These are phyloP conservation scores for Botryotinia convoluta DNA, from an alignment of 2,329 filamentous ascomycete genomes.

Conservation along the genomic window DNA sequence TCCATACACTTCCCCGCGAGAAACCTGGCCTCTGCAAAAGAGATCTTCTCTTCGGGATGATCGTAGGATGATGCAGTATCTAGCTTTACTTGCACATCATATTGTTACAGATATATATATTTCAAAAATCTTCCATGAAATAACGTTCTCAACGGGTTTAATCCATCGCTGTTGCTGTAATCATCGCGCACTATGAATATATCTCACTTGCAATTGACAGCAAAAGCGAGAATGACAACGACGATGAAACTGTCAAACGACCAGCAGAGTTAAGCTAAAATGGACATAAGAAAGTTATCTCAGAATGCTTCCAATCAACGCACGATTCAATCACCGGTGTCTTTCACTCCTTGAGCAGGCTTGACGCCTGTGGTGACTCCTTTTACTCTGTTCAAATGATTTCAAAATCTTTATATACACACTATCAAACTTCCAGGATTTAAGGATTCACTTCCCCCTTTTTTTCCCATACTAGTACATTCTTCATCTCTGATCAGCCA, in stretches of 20 bases:
- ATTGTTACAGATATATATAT: neutral
- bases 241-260: neutral
- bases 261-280: neutral
- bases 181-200: neutral
- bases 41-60: too few relatives aligned
- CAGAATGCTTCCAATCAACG: fast-evolving
- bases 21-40: fast-evolving
- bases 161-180: neutral
- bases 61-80: too few relatives aligned
- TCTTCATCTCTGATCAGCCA: neutral
- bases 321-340: neutral
- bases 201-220: neutral
- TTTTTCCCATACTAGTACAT: too few relatives aligned
- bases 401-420: too few relatives aligned
- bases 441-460: too few relatives aligned
- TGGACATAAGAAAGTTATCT: fast-evolving
- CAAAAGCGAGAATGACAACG: neutral
- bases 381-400: neutral
- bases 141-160: neutral
- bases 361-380: too few relatives aligned
- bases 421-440: fast-evolving
- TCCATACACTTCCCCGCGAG: neutral
- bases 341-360: neutral
- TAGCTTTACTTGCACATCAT: too few relatives aligned
- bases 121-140: neutral